Percentiles rank a stretch among this genome's conserved stretches.
phyloP scores from a whole-genome alignment of 176 grass and related monocot species.

The Neostapfia colusana region DNA sequence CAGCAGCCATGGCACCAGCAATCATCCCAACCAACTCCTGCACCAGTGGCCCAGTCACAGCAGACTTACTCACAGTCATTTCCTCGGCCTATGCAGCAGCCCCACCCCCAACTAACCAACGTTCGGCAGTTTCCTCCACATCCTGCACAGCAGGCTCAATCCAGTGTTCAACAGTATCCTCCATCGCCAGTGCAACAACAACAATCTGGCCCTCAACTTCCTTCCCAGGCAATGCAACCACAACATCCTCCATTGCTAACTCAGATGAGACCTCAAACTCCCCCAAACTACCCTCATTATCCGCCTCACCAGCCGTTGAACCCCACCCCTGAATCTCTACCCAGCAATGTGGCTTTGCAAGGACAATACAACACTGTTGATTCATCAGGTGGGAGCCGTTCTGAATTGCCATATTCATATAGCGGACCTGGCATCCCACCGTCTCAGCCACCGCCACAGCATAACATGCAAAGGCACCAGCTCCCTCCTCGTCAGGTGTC shows the following conservation, averaged over 20 bases:
- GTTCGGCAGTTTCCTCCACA: slow-evolving; percentile 38
- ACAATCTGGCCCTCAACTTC: slow-evolving; percentile 46
- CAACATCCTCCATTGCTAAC: slow-evolving; percentile 45
- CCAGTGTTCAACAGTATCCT: slow-evolving; percentile 47
- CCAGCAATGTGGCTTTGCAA: slow-evolving; percentile 61
- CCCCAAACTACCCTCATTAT: slow-evolving; percentile 71
- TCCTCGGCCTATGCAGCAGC: slow-evolving; percentile 44
- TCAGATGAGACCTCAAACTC: slow-evolving; percentile 68
- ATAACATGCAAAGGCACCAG: slow-evolving; percentile 57
- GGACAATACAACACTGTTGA: slow-evolving; percentile 50
- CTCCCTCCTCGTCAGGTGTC: slow-evolving; percentile 55
- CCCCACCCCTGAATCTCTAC: slow-evolving; percentile 57
- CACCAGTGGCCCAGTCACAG: slow-evolving; percentile 43
- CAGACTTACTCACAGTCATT: slow-evolving; percentile 51
- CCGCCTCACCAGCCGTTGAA: slow-evolving; percentile 59
- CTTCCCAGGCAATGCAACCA: slow-evolving; percentile 47
- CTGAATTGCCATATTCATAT: slow-evolving; percentile 62
- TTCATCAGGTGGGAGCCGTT: slow-evolving; percentile 49
- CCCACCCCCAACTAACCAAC: slow-evolving; percentile 37
- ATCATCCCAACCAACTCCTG: slow-evolving; percentile 41
- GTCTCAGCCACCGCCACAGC: slow-evolving; percentile 33
- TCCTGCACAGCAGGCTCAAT: slow-evolving; percentile 15
- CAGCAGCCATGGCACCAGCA: slow-evolving; percentile 57
- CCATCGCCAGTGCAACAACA: slow-evolving; percentile 29
- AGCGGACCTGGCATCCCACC: slow-evolving; percentile 46